Evolutionary conservation across 2,329 filamentous ascomycete species (phyloP).

Genomic region (Corinectria fuckeliana): DNA sequence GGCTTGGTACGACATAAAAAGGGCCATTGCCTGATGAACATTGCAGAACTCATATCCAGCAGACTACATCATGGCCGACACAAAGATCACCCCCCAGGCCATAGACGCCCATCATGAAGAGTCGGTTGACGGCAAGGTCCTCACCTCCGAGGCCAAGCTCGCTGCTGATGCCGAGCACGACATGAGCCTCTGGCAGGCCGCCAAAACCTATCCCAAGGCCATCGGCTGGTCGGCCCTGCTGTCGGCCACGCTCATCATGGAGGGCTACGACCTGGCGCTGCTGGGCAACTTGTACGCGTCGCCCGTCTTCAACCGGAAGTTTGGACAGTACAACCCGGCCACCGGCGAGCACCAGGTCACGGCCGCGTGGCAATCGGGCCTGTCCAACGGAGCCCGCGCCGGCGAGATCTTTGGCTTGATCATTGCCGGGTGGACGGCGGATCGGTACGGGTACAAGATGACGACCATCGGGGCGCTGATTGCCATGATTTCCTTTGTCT

Average conservation of each 20-base stretch:
- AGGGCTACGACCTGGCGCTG: conserved; percentile 59
- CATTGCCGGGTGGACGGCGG: conserved; percentile 58
- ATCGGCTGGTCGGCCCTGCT: conserved; percentile 56
- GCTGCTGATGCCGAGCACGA: conserved; percentile 49
- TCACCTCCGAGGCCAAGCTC: conserved; percentile 48
- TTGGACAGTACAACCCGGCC: conserved; percentile 45
- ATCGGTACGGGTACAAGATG: conserved; percentile 57
- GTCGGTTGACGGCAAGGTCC: conserved; percentile 28
- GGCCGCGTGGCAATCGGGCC: conserved; percentile 62
- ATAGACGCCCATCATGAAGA: conserved; percentile 37
- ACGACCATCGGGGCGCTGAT: conserved; percentile 56
- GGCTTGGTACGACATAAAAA: too few relatives aligned
- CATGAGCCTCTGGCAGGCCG: conserved; percentile 49
- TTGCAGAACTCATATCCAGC: too few relatives aligned
- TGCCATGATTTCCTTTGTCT: conserved; percentile 57
- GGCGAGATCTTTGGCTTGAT: conserved; percentile 64
- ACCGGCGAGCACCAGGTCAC: conserved; percentile 54
- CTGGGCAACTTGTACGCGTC: conserved; percentile 58
- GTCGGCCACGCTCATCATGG: conserved; percentile 56
- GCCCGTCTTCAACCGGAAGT: conserved; percentile 52
- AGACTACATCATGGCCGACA: conserved; percentile 33
- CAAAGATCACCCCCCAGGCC: conserved; percentile 21
- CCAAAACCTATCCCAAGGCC: conserved; percentile 54
- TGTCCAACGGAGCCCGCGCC: conserved; percentile 59
- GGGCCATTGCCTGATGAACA: too few relatives aligned